A percentile compares a stretch with the other conserved stretches of the same genome.
phyloP scores from a whole-genome alignment of 345 rosid genomes.

The Brassica juncea region DNA sequence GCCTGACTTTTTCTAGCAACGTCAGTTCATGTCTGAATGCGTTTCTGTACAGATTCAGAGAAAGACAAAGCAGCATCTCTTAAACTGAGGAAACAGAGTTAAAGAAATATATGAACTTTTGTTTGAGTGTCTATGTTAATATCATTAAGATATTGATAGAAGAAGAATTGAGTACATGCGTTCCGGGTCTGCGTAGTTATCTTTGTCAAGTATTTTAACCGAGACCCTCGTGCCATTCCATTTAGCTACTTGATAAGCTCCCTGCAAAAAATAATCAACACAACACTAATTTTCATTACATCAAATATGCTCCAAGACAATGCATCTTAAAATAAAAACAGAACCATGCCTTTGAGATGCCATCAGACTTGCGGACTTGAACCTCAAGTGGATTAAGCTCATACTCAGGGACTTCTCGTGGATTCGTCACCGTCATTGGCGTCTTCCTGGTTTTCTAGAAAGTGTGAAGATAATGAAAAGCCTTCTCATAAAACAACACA shows the following conservation, averaged over 20 bases:
- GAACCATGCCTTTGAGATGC: conserved; percentile 70
- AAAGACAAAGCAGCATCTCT: conserved; percentile 12
- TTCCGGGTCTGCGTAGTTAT: conserved; percentile 65
- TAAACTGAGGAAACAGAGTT: conserved; percentile 4
- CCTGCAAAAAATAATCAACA: conserved; percentile 52
- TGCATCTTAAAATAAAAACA: neutral
- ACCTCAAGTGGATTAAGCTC: conserved; percentile 91
- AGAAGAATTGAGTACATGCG: conserved; percentile 52
- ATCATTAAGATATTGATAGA: conserved; percentile 1
- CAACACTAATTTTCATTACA: neutral
- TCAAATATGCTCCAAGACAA: neutral
- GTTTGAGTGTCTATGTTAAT: neutral
- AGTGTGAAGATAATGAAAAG: conserved; percentile 10
- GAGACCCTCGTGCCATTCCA: conserved; percentile 97
- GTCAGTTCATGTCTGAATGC: conserved; percentile 83
- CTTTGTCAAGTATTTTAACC: conserved; percentile 86
- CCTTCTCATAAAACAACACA: conserved; percentile 10
- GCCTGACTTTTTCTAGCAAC: conserved; percentile 78
- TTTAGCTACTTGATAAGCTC: conserved; percentile 91
- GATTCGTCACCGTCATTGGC: conserved; percentile 84
- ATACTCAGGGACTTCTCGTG: conserved; percentile 89
- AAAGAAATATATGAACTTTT: neutral
- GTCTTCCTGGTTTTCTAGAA: conserved; percentile 86
- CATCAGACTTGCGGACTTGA: conserved; percentile 80
- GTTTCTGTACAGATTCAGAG: conserved; percentile 51